A percentile compares a stretch with the other conserved stretches of the same genome.
phyloP scores from a whole-genome alignment of 768 basidiomycete species.

The Suillus variegatus region DNA sequence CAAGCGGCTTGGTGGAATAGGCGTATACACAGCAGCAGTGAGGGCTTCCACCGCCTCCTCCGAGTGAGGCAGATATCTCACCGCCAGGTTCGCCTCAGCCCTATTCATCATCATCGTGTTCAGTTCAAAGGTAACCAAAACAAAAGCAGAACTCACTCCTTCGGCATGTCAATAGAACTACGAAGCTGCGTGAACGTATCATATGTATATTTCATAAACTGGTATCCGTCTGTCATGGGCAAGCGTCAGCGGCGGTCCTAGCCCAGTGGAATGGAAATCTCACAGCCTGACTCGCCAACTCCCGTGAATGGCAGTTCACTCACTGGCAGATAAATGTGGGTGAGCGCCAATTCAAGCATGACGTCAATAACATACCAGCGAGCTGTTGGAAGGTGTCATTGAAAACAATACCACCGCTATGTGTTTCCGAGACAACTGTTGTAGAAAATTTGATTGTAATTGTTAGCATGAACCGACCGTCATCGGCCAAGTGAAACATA shows the following conservation, averaged over 20 bases:
- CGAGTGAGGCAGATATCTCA: slow-evolving; percentile 26
- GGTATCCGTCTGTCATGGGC: slow-evolving; percentile 50
- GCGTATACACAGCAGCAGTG: slow-evolving; percentile 4
- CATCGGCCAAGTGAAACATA: slow-evolving; percentile 21
- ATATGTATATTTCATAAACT: slow-evolving; percentile 53
- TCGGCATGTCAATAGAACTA: slow-evolving; percentile 54
- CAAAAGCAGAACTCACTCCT: slow-evolving; percentile 41
- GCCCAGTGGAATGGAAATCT: slow-evolving; percentile 22
- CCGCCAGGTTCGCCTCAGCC: slow-evolving; percentile 21
- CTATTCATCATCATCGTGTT: slow-evolving; percentile 10
- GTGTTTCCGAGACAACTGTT: slow-evolving; percentile 55
- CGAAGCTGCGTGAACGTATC: slow-evolving; percentile 55
- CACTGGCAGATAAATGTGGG: slow-evolving; percentile 24
- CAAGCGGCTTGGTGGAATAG: slow-evolving; percentile 18
- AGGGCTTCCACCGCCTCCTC: slow-evolving; percentile 18
- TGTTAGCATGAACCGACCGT: slow-evolving; percentile 24
- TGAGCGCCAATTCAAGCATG: slow-evolving; percentile 1
- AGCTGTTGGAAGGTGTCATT: slow-evolving; percentile 65
- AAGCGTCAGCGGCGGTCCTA: neutral
- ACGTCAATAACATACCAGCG: slow-evolving; percentile 37
- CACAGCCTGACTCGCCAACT: slow-evolving; percentile 67
- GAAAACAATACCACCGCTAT: slow-evolving; percentile 55
- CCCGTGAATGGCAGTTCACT: slow-evolving; percentile 52
- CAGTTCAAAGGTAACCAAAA: neutral
- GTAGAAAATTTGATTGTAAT: neutral